These are phyloP conservation scores for Eimeria zaria DNA, from an alignment of 169 alveolate genomes.

Conservation along the genomic window DNA sequence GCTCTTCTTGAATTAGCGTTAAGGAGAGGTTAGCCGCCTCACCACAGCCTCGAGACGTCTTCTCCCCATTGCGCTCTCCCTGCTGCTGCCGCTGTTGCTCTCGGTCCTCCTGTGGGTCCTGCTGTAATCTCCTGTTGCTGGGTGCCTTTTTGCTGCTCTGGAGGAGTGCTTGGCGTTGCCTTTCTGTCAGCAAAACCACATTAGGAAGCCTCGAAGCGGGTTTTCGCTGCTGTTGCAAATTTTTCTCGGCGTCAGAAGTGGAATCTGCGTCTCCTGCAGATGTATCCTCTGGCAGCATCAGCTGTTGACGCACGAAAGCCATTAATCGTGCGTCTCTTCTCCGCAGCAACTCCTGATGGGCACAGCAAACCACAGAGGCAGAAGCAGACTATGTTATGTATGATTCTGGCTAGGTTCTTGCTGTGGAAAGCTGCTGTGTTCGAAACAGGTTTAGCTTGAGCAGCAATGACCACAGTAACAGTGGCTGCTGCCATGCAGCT, in stretches of 20 bases:
- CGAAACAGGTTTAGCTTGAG: background rate
- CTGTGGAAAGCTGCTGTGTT: background rate
- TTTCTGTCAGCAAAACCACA: constrained; percentile 15
- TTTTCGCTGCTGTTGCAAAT: background rate
- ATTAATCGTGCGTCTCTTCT: constrained; percentile 26
- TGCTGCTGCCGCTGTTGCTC: constrained; percentile 1
- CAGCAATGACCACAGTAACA: constrained; percentile 32
- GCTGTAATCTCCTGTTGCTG: background rate
- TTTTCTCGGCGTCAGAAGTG: background rate
- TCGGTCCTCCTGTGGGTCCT: background rate
- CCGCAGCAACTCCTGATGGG: constrained; percentile 36
- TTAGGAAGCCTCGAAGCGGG: background rate
- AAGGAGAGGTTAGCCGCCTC: background rate
- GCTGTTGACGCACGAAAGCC: constrained; percentile 72
- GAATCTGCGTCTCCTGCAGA: background rate
- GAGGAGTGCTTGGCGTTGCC: background rate
- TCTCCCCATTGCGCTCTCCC: background rate
- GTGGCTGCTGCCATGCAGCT: constrained; percentile 23
- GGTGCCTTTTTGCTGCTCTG: background rate
- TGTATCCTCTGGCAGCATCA: constrained; percentile 23
- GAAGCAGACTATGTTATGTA: background rate
- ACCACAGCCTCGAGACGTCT: constrained; percentile 3
- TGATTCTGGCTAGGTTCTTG: background rate
- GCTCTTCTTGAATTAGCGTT: background rate
- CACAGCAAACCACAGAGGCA: background rate